Conservation (phyloP, 2,329 filamentous ascomycete species). For the Geoglossum cookeanum region DNA sequence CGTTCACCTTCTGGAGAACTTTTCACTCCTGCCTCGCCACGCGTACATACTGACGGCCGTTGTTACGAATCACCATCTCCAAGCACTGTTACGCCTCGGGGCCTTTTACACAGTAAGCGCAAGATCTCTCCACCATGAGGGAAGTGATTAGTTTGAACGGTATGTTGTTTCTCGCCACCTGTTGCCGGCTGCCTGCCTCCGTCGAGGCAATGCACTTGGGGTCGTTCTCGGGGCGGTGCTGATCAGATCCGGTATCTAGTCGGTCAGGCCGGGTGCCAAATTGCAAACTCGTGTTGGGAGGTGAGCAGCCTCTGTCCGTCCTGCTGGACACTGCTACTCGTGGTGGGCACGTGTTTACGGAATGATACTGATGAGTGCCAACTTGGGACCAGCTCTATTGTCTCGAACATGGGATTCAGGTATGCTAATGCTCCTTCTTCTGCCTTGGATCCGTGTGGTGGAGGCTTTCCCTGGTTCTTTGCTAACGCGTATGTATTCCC, state of each 20-base stretch:
- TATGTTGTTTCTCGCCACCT: constrained; percentile 31
- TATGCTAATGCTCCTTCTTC: constrained; percentile 24
- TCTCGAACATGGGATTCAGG: constrained; percentile 98
- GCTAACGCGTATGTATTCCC: constrained; percentile 13
- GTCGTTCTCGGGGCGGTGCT: background rate
- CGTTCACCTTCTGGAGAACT: background rate
- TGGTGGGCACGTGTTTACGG: background rate
- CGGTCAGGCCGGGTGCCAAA: constrained; percentile 99
- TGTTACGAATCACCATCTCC: background rate
- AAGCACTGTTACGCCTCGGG: background rate
- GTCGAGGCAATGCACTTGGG: background rate
- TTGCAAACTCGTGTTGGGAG: constrained; percentile 99
- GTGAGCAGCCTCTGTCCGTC: constrained; percentile 38
- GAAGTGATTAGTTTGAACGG: constrained; percentile 99
- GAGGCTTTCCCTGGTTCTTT: constrained; percentile 6
- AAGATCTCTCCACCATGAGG: constrained; percentile 53
- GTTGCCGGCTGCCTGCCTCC: constrained; percentile 14
- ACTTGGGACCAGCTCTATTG: constrained; percentile 67
- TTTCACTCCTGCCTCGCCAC: background rate
- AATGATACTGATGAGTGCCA: constrained; percentile 18
- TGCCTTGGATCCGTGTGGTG: background rate
- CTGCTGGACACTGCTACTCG: background rate
- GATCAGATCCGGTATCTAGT: constrained; percentile 36
- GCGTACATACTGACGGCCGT: background rate
- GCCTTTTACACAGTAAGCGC: background rate